phyloP scores from a whole-genome alignment of 108 stramenopile species.

The Cyclotella distinguenda region DNA sequence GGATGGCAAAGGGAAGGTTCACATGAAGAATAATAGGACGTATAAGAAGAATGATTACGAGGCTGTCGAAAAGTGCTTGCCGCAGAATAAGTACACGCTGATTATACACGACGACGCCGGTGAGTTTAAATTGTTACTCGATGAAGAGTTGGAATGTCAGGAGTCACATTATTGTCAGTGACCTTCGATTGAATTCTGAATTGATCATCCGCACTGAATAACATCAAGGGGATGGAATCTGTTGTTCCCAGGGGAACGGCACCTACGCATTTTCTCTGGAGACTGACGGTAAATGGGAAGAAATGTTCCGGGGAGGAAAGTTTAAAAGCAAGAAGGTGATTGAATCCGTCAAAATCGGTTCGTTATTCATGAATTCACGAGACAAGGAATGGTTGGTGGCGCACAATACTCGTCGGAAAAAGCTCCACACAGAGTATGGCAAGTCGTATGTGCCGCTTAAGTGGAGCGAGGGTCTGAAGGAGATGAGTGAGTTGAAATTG shows the following conservation, averaged over 20 bases:
- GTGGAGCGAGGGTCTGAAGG: slow-evolving; percentile 18
- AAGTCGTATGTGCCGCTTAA: slow-evolving; percentile 27
- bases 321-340: background rate
- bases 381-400: slow-evolving; percentile 28
- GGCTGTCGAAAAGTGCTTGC: slow-evolving; percentile 2
- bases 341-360: slow-evolving; percentile 2
- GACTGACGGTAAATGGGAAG: slow-evolving; percentile 8
- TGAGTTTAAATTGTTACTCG: background rate
- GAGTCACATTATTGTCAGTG: background rate
- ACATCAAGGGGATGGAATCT: slow-evolving; percentile 2
- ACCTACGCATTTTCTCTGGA: slow-evolving; percentile 7
- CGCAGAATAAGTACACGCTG: slow-evolving; percentile 2
- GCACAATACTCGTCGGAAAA: slow-evolving; percentile 31
- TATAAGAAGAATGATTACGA: slow-evolving; percentile 6
- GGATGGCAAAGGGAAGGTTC: background rate
- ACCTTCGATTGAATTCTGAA: too few species aligned
- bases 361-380: slow-evolving; percentile 10
- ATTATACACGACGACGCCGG: slow-evolving; percentile 5
- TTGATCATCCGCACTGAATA: too few species aligned
- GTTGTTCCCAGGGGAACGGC: background rate
- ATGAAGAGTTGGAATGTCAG: background rate
- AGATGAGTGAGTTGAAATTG: too few species aligned
- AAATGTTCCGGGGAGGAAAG: background rate
- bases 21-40: background rate
- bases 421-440: slow-evolving; percentile 19